Evolutionary conservation across 805 yeast species (phyloP), one percentile per base, ranked within the genome.

Genomic region (Kodamaea hsintzibuensis): DNA sequence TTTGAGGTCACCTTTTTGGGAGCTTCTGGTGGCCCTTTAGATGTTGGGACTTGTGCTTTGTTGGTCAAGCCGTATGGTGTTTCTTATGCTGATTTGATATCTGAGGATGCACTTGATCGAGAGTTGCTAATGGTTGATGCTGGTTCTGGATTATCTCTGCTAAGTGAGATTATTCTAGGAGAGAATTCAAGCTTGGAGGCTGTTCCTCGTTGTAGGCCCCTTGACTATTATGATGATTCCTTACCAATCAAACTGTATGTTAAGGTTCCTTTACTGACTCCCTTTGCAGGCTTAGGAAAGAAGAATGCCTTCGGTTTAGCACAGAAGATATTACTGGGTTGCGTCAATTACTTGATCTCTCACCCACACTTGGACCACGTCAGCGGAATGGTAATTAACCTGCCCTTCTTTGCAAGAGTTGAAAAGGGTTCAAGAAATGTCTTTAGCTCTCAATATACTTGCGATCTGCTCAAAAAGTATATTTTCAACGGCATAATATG

Each of bases 311-410:
- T 69, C 49, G 60, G 65, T 49, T 50, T 64, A 18, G 63, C 80
- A 3, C 59, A 61, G 46, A 49, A 57, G 30, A 40, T 84, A 4
- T 66, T 76, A 30, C 67, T 69, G 4, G 57, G 67, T 6, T 64
- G 85, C 1, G 63, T 70, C 7, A 72, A 72, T 33, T 82, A 79
- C 57, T 71, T 86, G 47, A 79, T 91, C 25, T 82, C 97, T 0
- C 98, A 91, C 68, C 82, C 93, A 0, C 98, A 91, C 68, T 64
- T 91, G 50, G 98, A 91, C 67, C 98, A 91, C 66, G 76, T 90
- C 12, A 65, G 80, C 8, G 89, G 87, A 0, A 64, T 91, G 47
- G 82, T 86, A 0, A 70, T 91, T 50, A 91, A 91, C 63, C 82
- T 92, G 2, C 89, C 96, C 0, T 76, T 79, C 13, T 77, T 81